A percentile compares a stretch with the other conserved stretches of the same genome.
Evolutionary conservation across 371 early-diverging fungal genomes (phyloP).

Genomic region (Zychaea mexicana): DNA sequence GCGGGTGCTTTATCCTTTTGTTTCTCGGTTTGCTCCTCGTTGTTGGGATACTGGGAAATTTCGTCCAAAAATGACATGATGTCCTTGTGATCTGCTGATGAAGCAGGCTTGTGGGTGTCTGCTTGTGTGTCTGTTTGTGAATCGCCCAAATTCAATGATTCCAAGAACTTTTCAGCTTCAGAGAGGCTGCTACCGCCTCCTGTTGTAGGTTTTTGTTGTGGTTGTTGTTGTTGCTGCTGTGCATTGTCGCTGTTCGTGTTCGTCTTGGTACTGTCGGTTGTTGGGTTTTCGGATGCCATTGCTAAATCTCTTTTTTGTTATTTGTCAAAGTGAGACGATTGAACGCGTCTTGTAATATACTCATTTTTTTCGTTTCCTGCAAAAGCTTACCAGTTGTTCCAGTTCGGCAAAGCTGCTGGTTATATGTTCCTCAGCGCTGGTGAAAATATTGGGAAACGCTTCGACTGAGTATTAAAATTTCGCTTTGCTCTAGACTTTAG

Average conservation of each 20-base stretch:
- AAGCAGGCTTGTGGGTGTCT: neutral
- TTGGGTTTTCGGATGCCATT: neutral
- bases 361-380: no score
- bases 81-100: constrained; percentile 43
- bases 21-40: neutral
- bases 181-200: constrained; percentile 28
- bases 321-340: no score
- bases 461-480: no score
- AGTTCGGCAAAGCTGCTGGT: no score
- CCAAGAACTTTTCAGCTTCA: constrained; percentile 55
- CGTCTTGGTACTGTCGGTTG: neutral
- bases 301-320: neutral
- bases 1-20: constrained; percentile 7
- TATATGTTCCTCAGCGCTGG: no score
- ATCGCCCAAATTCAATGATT: constrained; percentile 45
- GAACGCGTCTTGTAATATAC: no score
- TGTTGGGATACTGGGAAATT: constrained; percentile 42
- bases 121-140: constrained; percentile 5
- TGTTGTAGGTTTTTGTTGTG: neutral
- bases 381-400: no score
- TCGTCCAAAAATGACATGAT: constrained; percentile 59
- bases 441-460: no score
- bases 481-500: no score
- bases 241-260: neutral
- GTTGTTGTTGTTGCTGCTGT: no score